These are phyloP conservation scores for Komagataella mondaviorum DNA, from an alignment of 805 yeast genomes.

Conservation along the genomic window DNA sequence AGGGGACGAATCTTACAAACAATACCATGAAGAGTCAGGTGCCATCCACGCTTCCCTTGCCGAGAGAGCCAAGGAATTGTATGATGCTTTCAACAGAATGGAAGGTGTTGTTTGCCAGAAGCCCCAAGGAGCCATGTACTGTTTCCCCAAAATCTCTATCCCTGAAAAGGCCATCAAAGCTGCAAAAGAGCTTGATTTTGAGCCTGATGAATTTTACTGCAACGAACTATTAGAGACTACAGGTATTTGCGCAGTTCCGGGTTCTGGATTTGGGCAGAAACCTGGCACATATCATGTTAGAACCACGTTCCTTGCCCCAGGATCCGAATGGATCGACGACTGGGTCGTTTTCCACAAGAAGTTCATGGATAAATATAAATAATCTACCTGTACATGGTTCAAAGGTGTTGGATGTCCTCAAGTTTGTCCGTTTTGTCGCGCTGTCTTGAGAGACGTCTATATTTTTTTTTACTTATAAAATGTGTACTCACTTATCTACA, in stretches of 20 bases:
- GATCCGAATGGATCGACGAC: constrained; percentile 69
- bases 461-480: neutral
- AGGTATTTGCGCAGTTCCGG: constrained; percentile 97
- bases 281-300: constrained; percentile 85
- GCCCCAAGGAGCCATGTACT: constrained; percentile 97
- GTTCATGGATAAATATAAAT: constrained; percentile 47
- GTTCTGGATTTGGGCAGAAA: constrained; percentile 91
- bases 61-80: constrained; percentile 50
- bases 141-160: constrained; percentile 70
- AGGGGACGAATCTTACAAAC: constrained; percentile 65
- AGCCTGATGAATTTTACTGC: constrained; percentile 85
- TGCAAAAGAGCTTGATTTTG: constrained; percentile 41
- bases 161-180: constrained; percentile 47
- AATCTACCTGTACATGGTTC: neutral
- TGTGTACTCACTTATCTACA: neutral
- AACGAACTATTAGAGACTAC: constrained; percentile 69
- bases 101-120: constrained; percentile 76
- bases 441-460: neutral
- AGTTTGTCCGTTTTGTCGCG: neutral
- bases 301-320: constrained; percentile 96
- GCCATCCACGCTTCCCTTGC: constrained; percentile 50
- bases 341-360: constrained; percentile 71
- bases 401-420: neutral
- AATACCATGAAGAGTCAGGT: constrained; percentile 48
- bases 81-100: constrained; percentile 60